Conservation (phyloP, 371 early-diverging fungal species). For the Mycotypha africana region DNA sequence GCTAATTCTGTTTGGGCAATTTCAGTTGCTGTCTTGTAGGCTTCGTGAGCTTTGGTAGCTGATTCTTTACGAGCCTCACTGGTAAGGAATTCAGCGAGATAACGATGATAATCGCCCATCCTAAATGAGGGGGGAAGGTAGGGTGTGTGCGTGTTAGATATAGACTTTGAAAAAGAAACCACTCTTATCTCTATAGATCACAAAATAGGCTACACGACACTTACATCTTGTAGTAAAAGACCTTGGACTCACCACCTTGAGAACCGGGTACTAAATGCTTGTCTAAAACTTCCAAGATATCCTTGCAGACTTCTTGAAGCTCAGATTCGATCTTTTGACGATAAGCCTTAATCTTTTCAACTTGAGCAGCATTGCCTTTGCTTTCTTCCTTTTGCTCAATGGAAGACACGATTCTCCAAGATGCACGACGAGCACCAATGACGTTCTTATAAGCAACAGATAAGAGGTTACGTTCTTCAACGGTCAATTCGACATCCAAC, state of each 20-base stretch:
- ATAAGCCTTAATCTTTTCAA: constrained; percentile 86
- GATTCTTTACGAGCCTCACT: constrained; percentile 87
- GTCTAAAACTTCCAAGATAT: constrained; percentile 91
- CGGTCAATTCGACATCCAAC: constrained; percentile 74
- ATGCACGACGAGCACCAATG: constrained; percentile 98
- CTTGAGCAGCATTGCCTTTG: constrained; percentile 84
- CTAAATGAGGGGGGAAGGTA: too few relatives aligned
- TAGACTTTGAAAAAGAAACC: too few relatives aligned
- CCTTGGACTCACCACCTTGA: constrained; percentile 90
- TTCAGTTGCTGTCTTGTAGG: constrained; percentile 96
- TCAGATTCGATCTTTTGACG: constrained; percentile 91
- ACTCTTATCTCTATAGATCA: too few relatives aligned
- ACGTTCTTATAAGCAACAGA: constrained; percentile 99
- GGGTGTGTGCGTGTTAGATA: too few relatives aligned
- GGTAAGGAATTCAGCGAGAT: constrained; percentile 96
- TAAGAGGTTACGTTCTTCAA: constrained; percentile 97
- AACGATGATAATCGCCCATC: constrained; percentile 85
- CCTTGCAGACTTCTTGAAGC: constrained; percentile 92
- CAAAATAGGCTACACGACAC: too few relatives aligned
- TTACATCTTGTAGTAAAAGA: constrained; percentile 99
- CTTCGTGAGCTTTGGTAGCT: constrained; percentile 85
- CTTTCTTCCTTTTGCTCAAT: constrained; percentile 97
- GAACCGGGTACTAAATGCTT: constrained; percentile 84
- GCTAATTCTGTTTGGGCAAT: constrained; percentile 94
- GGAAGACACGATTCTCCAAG: constrained; percentile 99